Base-by-base conservation (phyloP, 202 grass and related monocot genomes). In the Panicum virgatum region DNA sequence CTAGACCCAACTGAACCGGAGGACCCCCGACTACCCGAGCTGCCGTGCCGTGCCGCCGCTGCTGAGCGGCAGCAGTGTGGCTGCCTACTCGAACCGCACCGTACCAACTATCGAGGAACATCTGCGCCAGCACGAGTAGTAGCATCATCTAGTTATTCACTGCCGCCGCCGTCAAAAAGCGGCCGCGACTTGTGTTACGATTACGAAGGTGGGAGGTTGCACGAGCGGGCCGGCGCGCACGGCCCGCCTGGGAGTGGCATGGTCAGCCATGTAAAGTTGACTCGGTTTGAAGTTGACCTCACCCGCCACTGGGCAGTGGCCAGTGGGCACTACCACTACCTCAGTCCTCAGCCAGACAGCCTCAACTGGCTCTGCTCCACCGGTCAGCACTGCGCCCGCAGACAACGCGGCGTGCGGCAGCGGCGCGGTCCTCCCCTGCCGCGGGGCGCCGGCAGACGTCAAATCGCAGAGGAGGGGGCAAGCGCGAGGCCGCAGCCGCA, bases 91-190 rank as follows among this genome's bases (percentile, higher is more conserved):
- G 47, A 46, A 70, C 30, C 54, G 75, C 82, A 51, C 45, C 38
- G 23, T 51, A 42, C 43, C 40, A 29, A 66, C 9, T 74, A 20
- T 80, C 72, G 78, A 86, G 83, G 83, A 73, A 77, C 57, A 47
- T 12, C 15, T 54, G 76, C 15, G 43, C 30, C 23, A 26, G n/a
- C 76, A 42, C 18, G 75, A 64, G 46, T 26, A 34, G 32, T 34
- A 34, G 32, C 4, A 34, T 34, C 32, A 54, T 79, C 61, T 37
- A 7, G 13, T 15, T 23, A 39, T 38, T 36, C 13, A 4, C 76
- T 18, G 6, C 61, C 36, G 3, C 2, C 62, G 12, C 29, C 70
- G 53, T 63, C 46, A 18, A 46, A 64, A 64, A 40, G 86, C 32
- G 45, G 81, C 23, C 23, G 63, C 27, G 51, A 52, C 39, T 52